A percentile compares a stretch with the other conserved stretches of the same genome.
Conservation (phyloP, 2,329 filamentous ascomycete genomes). For the Aureobasidium sp. region DNA sequence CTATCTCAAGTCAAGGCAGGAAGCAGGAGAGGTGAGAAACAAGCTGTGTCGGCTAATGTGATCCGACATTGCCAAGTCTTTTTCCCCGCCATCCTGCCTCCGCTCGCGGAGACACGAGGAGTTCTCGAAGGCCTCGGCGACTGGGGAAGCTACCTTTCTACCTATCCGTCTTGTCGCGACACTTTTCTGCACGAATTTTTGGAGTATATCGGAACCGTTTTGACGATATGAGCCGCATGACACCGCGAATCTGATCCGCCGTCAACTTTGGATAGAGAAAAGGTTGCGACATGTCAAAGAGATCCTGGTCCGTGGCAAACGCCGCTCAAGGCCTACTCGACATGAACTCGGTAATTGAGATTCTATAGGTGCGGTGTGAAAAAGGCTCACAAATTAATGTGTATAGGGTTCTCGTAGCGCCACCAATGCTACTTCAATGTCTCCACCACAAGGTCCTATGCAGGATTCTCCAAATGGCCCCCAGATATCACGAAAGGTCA, state of each 20-base stretch:
- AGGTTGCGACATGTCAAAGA: constrained; percentile 11
- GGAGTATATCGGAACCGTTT: not conserved
- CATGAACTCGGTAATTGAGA: constrained; percentile 11
- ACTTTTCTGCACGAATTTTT: not conserved
- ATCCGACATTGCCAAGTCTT: not conserved
- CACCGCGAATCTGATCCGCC: not conserved
- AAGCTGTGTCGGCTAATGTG: not conserved
- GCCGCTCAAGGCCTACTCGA: constrained; percentile 14
- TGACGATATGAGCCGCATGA: constrained; percentile 6
- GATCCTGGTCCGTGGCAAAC: constrained; percentile 16
- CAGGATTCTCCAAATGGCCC: constrained; percentile 8
- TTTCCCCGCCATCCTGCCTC: not conserved
- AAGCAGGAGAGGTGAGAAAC: not conserved
- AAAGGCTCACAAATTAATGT: not conserved
- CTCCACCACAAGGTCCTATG: constrained; percentile 1
- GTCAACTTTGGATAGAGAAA: not conserved
- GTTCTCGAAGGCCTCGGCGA: not conserved
- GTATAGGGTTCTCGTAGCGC: constrained; percentile 5
- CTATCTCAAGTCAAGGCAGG: not conserved
- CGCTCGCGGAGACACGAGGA: not conserved
- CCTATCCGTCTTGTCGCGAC: not conserved
- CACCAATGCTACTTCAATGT: not conserved
- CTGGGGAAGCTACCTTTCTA: constrained; percentile 9
- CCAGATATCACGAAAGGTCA: constrained; percentile 16
- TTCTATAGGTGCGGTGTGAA: not conserved